Evolutionary conservation across 345 rosid genomes (phyloP), one percentile per base, ranked within the genome.

Genomic region (Anacardium occidentale): DNA sequence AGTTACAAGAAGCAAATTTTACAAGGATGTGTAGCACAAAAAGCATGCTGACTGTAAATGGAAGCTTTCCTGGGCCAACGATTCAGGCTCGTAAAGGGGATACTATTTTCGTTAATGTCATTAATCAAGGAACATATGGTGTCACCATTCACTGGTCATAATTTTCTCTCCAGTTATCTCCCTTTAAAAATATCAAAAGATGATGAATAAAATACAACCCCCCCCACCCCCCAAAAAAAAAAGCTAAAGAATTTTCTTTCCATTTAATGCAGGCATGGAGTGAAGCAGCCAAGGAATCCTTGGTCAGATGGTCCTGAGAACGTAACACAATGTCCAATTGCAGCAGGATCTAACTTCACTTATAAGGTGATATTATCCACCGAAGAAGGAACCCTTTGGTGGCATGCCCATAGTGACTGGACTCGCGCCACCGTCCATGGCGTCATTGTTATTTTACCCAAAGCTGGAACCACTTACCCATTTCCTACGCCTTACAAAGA

Each of bases 251-350:
- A 12, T 50, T 12, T 50, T 13, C 17, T 13, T 50, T 50, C n/a
- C 0, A 12, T 50, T 12, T 25, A 13, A n/a, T n/a, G 20, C 24
- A 77, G 82, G 83, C 83, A 80, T 15, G 83, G 83, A 58, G 80
- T 80, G 29, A 80, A 61, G 54, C 80, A 80, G 44, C 79, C 79
- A 8, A 76, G 78, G 55, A 76, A 73, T 29, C 80, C 80, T 6
- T 80, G 83, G 83, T 74, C 75, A 0, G 83, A 80, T 52, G 83
- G 83, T n/a, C 83, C 83, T 0, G 83, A 80, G 44, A 66, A 75
- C 45, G 20, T 80, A 2, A 76, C 83, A 1, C 83, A 80, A 13
- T 80, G 83, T 29, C 83, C 78, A 1, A 80, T 80, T 18, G 58
- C 55, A 1, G 34, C 70, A 0, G 78, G 78, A 14, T 59, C 72